Base-by-base conservation (phyloP, 2,329 filamentous ascomycete species). In the Bimuria novae-zelandiae region DNA sequence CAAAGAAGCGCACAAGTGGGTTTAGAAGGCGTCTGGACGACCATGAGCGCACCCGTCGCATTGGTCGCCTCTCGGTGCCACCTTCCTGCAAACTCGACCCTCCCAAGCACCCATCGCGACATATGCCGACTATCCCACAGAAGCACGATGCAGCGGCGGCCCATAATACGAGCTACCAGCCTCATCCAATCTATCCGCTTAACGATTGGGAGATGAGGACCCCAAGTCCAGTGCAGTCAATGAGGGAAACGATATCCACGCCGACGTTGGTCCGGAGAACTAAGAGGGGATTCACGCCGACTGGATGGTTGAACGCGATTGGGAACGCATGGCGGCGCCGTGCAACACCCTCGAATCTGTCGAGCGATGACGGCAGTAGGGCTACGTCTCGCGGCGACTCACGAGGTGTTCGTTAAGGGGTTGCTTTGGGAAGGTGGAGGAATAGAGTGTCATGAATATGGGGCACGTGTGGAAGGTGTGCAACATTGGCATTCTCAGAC, bases 201-300 rank as follows among this genome's bases (percentile, higher is more conserved):
- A 61, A 66, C 19, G 63, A 68, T 7, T 71, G 69, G 67, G 49
- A 55, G 14, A 48, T 58, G 25, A 60, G 55, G 29, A 69, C 65
- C 5, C 68, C 68, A 2, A 72, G 69, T 44, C 69, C 67, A 1
- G 60, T 64, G 27, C 62, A 63, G 23, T 62, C 59, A 2, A 22
- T 61, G 2, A 56, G 61, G 22, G 61, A 66, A 6, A 54, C 54
- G 1, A 60, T 64, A 11, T 49, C 55, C 3, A 67, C 66, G 17
- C 65, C 66, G 7, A 63, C 61, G 19, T 41, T 62, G 16, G 47
- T 22, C 11, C 57, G 45, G 33, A 55, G 47, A 8, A 19, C 29
- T 32, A 44, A 33, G 19, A 60, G 52, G 32, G 54, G 50, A 10
- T 52, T 57, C 10, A 43, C 56, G 16, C 58, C 62, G 1, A 54